These are phyloP conservation scores for Rhytidiadelphus loreus DNA, from an alignment of 225 moss, liverwort and hornwort species.

Conservation along the genomic window DNA sequence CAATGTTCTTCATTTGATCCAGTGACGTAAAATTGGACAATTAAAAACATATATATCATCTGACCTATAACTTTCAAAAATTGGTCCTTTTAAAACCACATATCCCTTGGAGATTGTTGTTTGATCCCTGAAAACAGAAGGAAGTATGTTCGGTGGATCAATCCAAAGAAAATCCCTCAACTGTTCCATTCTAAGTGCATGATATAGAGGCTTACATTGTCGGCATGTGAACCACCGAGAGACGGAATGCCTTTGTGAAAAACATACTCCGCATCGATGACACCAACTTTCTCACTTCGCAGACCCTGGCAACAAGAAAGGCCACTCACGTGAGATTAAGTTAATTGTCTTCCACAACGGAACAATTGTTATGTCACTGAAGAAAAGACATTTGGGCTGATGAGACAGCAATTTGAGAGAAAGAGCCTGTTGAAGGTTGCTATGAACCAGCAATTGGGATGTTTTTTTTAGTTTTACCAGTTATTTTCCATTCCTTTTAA, in stretches of 20 bases:
- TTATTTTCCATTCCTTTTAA: not conserved
- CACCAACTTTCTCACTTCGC: constrained; percentile 73
- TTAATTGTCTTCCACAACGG: not conserved
- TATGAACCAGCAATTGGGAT: too few relatives aligned
- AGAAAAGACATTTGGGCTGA: too few relatives aligned
- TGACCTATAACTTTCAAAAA: not conserved
- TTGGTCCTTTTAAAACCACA: not conserved
- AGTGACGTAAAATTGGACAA: too few relatives aligned
- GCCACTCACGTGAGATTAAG: not conserved
- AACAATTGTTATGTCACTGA: not conserved
- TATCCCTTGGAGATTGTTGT: not conserved
- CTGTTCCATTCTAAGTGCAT: not conserved
- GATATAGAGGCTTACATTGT: constrained; percentile 6
- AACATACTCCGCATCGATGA: constrained; percentile 73
- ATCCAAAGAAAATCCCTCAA: not conserved
- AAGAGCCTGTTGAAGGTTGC: not conserved
- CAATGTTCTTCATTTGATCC: not conserved
- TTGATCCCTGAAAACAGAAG: not conserved
- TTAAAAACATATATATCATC: too few relatives aligned
- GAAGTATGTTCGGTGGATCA: not conserved
- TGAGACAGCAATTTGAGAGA: too few relatives aligned
- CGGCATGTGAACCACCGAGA: constrained; percentile 36
- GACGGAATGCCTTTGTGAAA: constrained; percentile 67
- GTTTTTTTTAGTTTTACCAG: too few relatives aligned
- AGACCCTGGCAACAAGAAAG: constrained; percentile 30